Evolutionary conservation across 495 filamentous ascomycete genomes (phyloP), one percentile per base, ranked within the genome.

Genomic region (Jackrogersella minutella): DNA sequence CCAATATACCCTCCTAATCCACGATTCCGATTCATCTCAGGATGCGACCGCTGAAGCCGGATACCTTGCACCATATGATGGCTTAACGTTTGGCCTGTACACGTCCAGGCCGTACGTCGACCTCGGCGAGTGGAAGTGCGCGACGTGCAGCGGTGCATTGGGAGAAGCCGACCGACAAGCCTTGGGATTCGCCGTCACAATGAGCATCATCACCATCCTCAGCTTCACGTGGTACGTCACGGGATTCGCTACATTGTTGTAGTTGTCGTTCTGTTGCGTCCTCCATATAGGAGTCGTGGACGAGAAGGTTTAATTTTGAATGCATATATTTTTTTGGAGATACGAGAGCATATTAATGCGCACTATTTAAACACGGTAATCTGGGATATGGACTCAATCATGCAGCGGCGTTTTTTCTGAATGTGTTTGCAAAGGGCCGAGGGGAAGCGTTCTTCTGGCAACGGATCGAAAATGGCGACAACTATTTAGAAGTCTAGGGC

Each of bases 171-270:
- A 93, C 41, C 78, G 79, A 37, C 82, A 87, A 58, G 89, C 88
- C 2, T 66, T 98, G 6, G 87, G 88, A 43, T 90, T 92, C 61
- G 83, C 90, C 53, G 55, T 94, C 43, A 85, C 86, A 50, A 96
- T 96, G 91, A 86, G 84, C 39, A 62, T 84, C 16, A 79, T 95
- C 43, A 97, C 93, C 6, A 79, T 97, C 10, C 64, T 90, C 24
- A 92, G 91, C 43, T 96, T 97, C 74, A 91, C 91, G 50, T 97
- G 92, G 90, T 97, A 97, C 68, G 88, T 92, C 40, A 84, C 84
- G 39, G 90, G 85, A 9, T 81, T 88, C 53, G 90, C 85, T 24
- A 76, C 58, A 55, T 73, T 88, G 47, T 82, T 89, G 65, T 84
- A 81, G 71, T 41, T 22, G 36, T 62, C 19, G 55, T n/a, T 49